These are phyloP conservation scores for Didymella glomerata DNA, from an alignment of 2,329 filamentous ascomycete genomes.

Conservation along the genomic window DNA sequence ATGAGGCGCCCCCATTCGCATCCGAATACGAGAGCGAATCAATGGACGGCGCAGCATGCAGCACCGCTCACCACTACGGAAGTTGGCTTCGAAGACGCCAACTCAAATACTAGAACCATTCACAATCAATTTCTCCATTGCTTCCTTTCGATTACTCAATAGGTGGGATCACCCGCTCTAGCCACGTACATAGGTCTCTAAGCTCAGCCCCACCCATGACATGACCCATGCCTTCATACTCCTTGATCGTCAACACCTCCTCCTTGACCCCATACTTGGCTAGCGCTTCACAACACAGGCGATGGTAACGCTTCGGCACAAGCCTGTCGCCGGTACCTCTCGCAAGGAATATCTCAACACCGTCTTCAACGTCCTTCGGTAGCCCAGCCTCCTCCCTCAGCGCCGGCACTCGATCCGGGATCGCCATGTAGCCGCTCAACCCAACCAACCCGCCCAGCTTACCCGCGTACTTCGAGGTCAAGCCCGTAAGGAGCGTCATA, in stretches of 20 bases:
- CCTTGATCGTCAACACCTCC: slow-evolving; percentile 52
- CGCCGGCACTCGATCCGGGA: slow-evolving; percentile 50
- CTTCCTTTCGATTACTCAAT: slow-evolving; percentile 20
- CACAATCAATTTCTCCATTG: background rate
- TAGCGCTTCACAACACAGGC: slow-evolving; percentile 54
- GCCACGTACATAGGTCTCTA: slow-evolving; percentile 56
- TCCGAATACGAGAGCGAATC: slow-evolving; percentile 1
- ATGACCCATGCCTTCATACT: slow-evolving; percentile 61
- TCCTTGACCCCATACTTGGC: slow-evolving; percentile 52
- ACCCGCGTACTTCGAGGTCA: slow-evolving; percentile 54
- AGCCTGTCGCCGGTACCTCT: slow-evolving; percentile 59
- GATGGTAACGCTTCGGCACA: slow-evolving; percentile 56
- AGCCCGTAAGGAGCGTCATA: slow-evolving; percentile 54
- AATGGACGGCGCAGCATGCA: background rate
- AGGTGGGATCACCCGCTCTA: slow-evolving; percentile 54
- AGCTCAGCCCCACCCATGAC: slow-evolving; percentile 54
- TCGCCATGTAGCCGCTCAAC: slow-evolving; percentile 59
- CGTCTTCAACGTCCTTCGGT: slow-evolving; percentile 42
- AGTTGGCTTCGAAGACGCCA: background rate
- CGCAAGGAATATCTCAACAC: slow-evolving; percentile 57
- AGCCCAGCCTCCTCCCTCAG: slow-evolving; percentile 51
- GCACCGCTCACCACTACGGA: background rate
- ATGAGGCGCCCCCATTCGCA: slow-evolving; percentile 2
- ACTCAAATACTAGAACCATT: no score
- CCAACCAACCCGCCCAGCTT: slow-evolving; percentile 54